Evolutionary conservation across 179 eudicot species (phyloP).

Genomic region (Actinidia polygama): DNA sequence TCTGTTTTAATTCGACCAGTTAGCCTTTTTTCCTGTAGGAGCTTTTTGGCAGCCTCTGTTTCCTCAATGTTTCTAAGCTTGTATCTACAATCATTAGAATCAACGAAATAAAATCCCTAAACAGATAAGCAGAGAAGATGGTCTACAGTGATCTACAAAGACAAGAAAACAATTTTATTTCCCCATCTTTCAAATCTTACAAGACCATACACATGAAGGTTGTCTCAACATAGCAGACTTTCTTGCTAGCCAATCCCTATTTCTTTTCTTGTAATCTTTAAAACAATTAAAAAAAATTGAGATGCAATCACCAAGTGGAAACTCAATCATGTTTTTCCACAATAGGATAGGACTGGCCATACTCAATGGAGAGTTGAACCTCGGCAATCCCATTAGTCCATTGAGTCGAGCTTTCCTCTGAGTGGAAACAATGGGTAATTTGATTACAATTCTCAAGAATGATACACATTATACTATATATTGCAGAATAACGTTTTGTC

Average conservation of each 20-base stretch:
- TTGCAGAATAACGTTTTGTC: too few species aligned
- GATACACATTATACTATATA: neutral
- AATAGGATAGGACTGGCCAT: slow-evolving; percentile 28
- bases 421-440: slow-evolving; percentile 4
- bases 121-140: neutral
- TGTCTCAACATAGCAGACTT: neutral
- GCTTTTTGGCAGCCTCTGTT: slow-evolving; percentile 97
- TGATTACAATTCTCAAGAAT: neutral
- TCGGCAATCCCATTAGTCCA: slow-evolving; percentile 99
- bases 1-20: slow-evolving; percentile 69
- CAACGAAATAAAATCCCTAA: slow-evolving; percentile 2
- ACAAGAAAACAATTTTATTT: neutral
- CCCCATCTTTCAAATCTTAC: neutral
- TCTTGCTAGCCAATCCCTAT: neutral
- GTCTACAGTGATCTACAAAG: neutral
- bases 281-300: neutral
- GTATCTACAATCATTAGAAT: slow-evolving; percentile 51
- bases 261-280: neutral
- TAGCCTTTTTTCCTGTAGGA: slow-evolving; percentile 91
- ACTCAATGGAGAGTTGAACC: slow-evolving; percentile 98
- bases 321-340: neutral
- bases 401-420: slow-evolving; percentile 96
- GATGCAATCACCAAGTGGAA: neutral
- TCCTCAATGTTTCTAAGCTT: slow-evolving; percentile 94
- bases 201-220: neutral